phyloP scores from a whole-genome alignment of 352 stramenopile species.

The Elongisporangium anandrum region DNA sequence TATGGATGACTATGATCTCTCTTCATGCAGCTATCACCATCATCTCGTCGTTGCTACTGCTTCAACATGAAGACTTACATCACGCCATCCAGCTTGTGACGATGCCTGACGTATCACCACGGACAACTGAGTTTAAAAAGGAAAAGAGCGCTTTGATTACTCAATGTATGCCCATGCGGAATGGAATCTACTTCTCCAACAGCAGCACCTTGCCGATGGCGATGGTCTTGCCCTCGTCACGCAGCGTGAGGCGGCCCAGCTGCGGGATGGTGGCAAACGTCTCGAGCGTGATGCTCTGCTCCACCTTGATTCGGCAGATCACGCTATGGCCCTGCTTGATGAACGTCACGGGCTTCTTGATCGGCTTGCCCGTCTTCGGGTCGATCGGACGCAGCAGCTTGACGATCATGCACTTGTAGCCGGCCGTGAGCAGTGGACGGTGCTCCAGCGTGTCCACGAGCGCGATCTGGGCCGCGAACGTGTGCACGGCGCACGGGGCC shows the following conservation, averaged over 20 bases:
- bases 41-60: too few relatives aligned
- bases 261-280: slow-evolving; percentile 94
- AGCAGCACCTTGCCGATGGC: slow-evolving; percentile 98
- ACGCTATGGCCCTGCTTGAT: slow-evolving; percentile 94
- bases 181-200: slow-evolving; percentile 73
- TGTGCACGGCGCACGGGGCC: slow-evolving; percentile 59
- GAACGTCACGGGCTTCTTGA: slow-evolving; percentile 94
- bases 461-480: slow-evolving; percentile 91
- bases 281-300: slow-evolving; percentile 93
- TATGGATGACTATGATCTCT: too few relatives aligned
- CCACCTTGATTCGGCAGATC: slow-evolving; percentile 92
- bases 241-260: slow-evolving; percentile 96
- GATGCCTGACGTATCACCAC: too few relatives aligned
- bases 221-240: slow-evolving; percentile 99
- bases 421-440: slow-evolving; percentile 94
- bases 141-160: slow-evolving; percentile 3
- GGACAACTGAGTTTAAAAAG: too few relatives aligned
- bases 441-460: slow-evolving; percentile 97
- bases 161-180: not conserved
- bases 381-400: slow-evolving; percentile 90
- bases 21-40: too few relatives aligned
- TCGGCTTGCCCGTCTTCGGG: slow-evolving; percentile 86
- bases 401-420: slow-evolving; percentile 95
- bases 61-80: too few relatives aligned
- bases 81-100: too few relatives aligned